These are phyloP conservation scores for Corniculantispora saksenae DNA, from an alignment of 2,329 filamentous ascomycete genomes.

Conservation along the genomic window DNA sequence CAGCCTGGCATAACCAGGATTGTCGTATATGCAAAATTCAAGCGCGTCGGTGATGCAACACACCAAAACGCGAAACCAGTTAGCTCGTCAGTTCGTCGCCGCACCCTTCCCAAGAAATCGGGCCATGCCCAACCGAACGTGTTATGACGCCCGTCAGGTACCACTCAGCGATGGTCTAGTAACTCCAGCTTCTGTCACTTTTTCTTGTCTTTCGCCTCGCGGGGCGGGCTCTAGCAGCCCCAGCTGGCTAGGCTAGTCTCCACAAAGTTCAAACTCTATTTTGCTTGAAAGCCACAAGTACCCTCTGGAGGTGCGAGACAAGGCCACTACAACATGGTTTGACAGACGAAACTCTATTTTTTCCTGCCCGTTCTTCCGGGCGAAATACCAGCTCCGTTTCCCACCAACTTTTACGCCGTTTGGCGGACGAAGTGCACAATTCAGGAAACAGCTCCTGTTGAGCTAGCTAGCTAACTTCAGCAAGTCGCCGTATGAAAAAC, in stretches of 20 bases:
- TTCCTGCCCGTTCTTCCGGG: neutral
- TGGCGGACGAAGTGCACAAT: neutral
- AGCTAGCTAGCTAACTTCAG: neutral
- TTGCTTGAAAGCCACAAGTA: neutral
- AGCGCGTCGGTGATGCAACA: neutral
- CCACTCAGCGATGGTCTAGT: neutral
- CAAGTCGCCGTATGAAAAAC: neutral
- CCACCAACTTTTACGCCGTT: neutral
- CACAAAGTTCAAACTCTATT: slow-evolving; percentile 17
- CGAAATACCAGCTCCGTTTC: neutral
- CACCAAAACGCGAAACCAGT: neutral
- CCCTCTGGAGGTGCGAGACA: neutral
- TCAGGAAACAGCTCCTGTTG: slow-evolving; percentile 5
- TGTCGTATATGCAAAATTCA: neutral
- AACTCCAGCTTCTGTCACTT: neutral
- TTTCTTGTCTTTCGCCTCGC: neutral
- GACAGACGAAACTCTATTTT: neutral
- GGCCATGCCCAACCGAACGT: neutral
- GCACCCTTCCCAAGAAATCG: neutral
- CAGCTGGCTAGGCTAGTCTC: slow-evolving; percentile 7
- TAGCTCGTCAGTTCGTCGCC: neutral
- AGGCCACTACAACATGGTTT: neutral
- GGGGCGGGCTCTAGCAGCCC: neutral
- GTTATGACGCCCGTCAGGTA: neutral
- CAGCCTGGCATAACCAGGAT: neutral